Conservation (phyloP, 2,329 filamentous ascomycete genomes). For the Penicillium sp. region DNA sequence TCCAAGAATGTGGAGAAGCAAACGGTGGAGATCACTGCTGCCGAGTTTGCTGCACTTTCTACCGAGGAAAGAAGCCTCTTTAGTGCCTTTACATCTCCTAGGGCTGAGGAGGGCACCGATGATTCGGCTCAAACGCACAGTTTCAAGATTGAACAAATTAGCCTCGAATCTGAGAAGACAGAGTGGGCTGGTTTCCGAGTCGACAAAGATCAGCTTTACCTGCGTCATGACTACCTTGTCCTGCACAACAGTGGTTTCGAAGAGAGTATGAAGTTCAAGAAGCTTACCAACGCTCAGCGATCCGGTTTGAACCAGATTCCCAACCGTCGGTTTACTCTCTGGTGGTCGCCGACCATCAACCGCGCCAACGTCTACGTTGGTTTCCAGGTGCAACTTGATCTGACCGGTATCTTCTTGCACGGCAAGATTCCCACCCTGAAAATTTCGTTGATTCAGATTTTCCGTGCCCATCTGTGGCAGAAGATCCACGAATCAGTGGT, state of each 20-base stretch:
- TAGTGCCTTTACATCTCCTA: slow-evolving; percentile 28
- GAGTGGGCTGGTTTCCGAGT: slow-evolving; percentile 54
- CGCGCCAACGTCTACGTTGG: slow-evolving; percentile 96
- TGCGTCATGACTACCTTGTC: slow-evolving; percentile 50
- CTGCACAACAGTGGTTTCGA: slow-evolving; percentile 53
- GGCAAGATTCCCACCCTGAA: slow-evolving; percentile 98
- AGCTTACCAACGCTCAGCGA: slow-evolving; percentile 93
- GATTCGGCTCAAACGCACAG: slow-evolving; percentile 20
- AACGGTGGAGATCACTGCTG: slow-evolving; percentile 49
- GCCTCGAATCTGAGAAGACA: slow-evolving; percentile 43
- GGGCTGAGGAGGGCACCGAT: neutral
- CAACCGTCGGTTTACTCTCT: slow-evolving; percentile 95
- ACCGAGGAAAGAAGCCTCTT: slow-evolving; percentile 37
- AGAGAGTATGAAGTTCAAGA: slow-evolving; percentile 90
- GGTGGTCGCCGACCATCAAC: slow-evolving; percentile 95
- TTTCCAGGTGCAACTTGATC: slow-evolving; percentile 97
- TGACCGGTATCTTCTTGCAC: slow-evolving; percentile 98
- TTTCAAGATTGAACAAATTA: slow-evolving; percentile 44
- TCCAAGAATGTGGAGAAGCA: slow-evolving; percentile 22
- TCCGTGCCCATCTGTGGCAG: slow-evolving; percentile 99
- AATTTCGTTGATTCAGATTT: slow-evolving; percentile 97
- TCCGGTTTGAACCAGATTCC: slow-evolving; percentile 98
- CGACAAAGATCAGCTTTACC: slow-evolving; percentile 51
- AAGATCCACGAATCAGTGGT: slow-evolving; percentile 99
- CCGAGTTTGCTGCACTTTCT: slow-evolving; percentile 43